Conservation (phyloP, 2,329 filamentous ascomycete species). For the Neurospora crassa region DNA sequence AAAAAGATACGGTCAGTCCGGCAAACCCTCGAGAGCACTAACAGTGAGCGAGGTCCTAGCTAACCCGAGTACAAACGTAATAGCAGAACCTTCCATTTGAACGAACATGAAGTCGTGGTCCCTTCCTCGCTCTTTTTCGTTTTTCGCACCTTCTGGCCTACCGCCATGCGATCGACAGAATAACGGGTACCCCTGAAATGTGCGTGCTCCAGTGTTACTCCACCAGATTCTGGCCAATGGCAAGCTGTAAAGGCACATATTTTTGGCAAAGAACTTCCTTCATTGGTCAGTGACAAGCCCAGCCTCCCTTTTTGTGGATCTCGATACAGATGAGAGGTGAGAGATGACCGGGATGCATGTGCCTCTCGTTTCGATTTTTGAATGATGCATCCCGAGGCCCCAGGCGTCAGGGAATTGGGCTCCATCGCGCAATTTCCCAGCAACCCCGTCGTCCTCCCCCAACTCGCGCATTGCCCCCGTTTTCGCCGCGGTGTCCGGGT, state of each 20-base stretch:
- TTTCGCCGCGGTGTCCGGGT: background rate
- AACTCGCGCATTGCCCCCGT: background rate
- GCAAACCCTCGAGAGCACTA: background rate
- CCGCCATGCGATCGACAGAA: conserved; percentile 11
- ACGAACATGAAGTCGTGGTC: background rate
- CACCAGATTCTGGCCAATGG: conserved; percentile 10
- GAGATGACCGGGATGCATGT: background rate
- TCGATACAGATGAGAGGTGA: background rate
- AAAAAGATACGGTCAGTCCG: background rate
- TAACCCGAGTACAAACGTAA: background rate
- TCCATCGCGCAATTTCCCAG: background rate
- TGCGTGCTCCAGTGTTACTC: conserved; percentile 10
- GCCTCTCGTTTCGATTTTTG: background rate
- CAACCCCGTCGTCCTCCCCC: background rate
- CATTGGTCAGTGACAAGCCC: conserved; percentile 9
- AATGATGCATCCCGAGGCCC: background rate
- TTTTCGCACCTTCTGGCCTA: background rate
- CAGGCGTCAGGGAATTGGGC: background rate
- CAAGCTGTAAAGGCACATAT: background rate
- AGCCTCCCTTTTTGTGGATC: background rate
- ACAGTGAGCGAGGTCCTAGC: background rate
- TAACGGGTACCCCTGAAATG: conserved; percentile 16
- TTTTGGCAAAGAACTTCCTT: conserved; percentile 2
- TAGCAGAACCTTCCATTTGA: background rate
- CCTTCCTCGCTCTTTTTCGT: background rate